A percentile compares a stretch with the other conserved stretches of the same genome.
These are phyloP conservation scores for Pochonia chlamydosporia DNA, from an alignment of 2,329 filamentous ascomycete genomes.

Conservation along the genomic window DNA sequence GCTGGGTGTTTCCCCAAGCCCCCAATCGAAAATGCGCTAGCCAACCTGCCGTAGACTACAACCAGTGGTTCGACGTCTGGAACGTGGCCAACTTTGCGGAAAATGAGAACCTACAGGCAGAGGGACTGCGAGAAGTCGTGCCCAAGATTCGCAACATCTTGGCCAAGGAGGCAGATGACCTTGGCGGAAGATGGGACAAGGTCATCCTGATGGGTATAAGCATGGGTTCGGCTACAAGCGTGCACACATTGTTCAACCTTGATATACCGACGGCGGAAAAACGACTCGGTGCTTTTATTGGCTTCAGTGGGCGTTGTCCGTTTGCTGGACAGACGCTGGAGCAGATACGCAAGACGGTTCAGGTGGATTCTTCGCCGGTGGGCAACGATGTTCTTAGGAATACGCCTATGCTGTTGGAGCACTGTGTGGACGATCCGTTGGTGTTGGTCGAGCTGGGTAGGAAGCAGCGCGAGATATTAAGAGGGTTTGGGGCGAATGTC, in stretches of 20 bases:
- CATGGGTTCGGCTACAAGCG: constrained; percentile 37
- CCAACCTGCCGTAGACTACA: constrained; percentile 12
- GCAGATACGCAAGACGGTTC: constrained; percentile 25
- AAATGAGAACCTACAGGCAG: constrained; percentile 35
- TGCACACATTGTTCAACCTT: constrained; percentile 31
- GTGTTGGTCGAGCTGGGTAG: constrained; percentile 32
- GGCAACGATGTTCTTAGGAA: constrained; percentile 26
- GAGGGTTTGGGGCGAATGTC: constrained; percentile 30
- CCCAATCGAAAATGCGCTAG: constrained; percentile 22
- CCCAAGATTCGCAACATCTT: constrained; percentile 25
- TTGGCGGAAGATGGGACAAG: constrained; percentile 30
- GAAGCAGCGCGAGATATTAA: constrained; percentile 26
- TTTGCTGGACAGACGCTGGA: constrained; percentile 24
- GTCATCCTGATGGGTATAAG: constrained; percentile 41
- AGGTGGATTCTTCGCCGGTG: constrained; percentile 16
- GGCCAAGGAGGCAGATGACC: constrained; percentile 23
- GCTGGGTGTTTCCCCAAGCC: constrained; percentile 44
- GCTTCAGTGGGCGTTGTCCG: constrained; percentile 30
- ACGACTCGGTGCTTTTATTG: constrained; percentile 27
- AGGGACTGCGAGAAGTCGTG: constrained; percentile 34
- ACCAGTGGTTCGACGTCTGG: constrained; percentile 48
- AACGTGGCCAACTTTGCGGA: constrained; percentile 32
- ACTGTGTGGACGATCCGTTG: constrained; percentile 37
- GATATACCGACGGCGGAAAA: constrained; percentile 12
- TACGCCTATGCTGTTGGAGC: constrained; percentile 39